Evolutionary conservation across 2,329 filamentous ascomycete species (phyloP).

Genomic region (Fusarium continuum): DNA sequence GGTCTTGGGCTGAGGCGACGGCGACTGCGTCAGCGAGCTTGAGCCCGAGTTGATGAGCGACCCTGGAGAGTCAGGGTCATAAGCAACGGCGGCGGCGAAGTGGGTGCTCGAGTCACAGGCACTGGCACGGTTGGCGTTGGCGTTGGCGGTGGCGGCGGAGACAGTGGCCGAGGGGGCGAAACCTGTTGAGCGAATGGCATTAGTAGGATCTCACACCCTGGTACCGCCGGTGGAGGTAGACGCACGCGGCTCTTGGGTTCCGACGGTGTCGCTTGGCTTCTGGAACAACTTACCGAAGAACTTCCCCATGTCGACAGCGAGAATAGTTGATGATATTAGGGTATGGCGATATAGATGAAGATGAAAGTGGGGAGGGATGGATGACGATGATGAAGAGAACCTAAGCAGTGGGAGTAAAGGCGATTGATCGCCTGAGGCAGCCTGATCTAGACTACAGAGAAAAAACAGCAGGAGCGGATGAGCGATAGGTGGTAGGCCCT

Average conservation of each 20-base stretch:
- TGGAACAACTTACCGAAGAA: constrained; percentile 23
- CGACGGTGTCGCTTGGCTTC: constrained; percentile 40
- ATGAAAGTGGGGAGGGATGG: not conserved
- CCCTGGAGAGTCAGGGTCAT: constrained; percentile 48
- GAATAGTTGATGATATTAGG: constrained; percentile 2
- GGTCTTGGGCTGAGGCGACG: constrained; percentile 50
- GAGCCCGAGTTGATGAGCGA: constrained; percentile 48
- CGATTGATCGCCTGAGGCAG: not conserved
- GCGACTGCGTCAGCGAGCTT: constrained; percentile 49
- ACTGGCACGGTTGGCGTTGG: constrained; percentile 29
- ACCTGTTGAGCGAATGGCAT: constrained; percentile 31
- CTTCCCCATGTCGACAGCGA: constrained; percentile 5
- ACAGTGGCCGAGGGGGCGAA: constrained; percentile 37
- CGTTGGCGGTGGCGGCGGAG: constrained; percentile 40
- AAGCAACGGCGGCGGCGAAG: constrained; percentile 40
- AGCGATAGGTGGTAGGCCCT: too few relatives aligned
- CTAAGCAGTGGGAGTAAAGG: not conserved
- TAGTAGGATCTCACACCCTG: constrained; percentile 27
- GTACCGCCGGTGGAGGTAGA: constrained; percentile 32
- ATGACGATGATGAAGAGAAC: not conserved
- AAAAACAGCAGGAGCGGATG: not conserved
- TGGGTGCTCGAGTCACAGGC: constrained; percentile 40
- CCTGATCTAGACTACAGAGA: not conserved
- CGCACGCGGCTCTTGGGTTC: constrained; percentile 36
- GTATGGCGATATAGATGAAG: not conserved